These are phyloP conservation scores for Syncephalastrum monosporum DNA, from an alignment of 371 early-diverging fungal genomes.

Conservation along the genomic window DNA sequence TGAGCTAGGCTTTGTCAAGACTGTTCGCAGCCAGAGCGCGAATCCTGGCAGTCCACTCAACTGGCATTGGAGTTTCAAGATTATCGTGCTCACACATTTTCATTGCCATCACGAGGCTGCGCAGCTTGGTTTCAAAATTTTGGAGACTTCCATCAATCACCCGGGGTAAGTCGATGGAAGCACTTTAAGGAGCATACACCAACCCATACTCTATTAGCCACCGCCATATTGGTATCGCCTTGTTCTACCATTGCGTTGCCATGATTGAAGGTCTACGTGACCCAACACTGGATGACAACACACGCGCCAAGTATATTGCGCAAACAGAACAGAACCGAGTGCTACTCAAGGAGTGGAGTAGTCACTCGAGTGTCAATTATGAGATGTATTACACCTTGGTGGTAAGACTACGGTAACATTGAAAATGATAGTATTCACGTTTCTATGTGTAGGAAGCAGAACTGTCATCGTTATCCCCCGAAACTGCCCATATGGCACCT, in stretches of 20 bases:
- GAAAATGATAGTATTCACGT: not conserved
- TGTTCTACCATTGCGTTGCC: conserved; percentile 39
- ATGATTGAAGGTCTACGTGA: conserved; percentile 35
- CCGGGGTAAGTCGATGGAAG: conserved; percentile 20
- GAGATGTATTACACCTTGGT: conserved; percentile 37
- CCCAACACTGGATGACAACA: conserved; percentile 15
- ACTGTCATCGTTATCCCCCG: conserved; percentile 23
- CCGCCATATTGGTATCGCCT: conserved; percentile 39
- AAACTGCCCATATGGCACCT: conserved; percentile 2
- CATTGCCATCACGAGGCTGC: conserved; percentile 37
- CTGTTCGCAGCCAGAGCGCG: conserved; percentile 24
- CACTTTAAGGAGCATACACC: not conserved
- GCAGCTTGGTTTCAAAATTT: conserved; percentile 33
- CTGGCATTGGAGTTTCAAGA: conserved; percentile 44
- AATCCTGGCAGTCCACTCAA: conserved; percentile 36
- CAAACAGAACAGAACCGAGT: conserved; percentile 22
- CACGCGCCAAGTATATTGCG: conserved; percentile 18
- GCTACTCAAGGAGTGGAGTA: conserved; percentile 26
- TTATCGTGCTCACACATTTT: conserved; percentile 43
- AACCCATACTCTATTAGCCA: conserved; percentile 15
- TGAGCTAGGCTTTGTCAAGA: conserved; percentile 28
- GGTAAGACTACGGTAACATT: conserved; percentile 16
- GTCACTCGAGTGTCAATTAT: conserved; percentile 33
- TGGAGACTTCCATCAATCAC: conserved; percentile 26
- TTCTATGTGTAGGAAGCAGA: conserved; percentile 28